Percentiles rank a stretch among this genome's conserved stretches.
phyloP scores from a whole-genome alignment of 1,139 yeast species.

The Barnettozyma hawaiiensis region DNA sequence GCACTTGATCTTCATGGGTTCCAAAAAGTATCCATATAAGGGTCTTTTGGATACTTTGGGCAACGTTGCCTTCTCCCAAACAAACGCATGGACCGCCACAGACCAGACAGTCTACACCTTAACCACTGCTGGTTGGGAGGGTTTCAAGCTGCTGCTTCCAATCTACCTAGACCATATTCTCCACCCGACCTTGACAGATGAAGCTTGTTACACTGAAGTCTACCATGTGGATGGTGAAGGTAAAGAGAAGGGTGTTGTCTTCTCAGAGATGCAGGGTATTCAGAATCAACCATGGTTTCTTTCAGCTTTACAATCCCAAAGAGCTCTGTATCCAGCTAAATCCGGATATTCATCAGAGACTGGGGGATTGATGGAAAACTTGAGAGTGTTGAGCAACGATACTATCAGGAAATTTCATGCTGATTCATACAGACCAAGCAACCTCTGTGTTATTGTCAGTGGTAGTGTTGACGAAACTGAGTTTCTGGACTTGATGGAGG shows the following conservation, averaged over 20 bases:
- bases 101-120: slow-evolving; percentile 95
- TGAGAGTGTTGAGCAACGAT: slow-evolving; percentile 66
- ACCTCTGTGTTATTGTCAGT: slow-evolving; percentile 72
- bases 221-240: slow-evolving; percentile 90
- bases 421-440: slow-evolving; percentile 72
- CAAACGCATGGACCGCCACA: slow-evolving; percentile 97
- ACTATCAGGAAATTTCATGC: slow-evolving; percentile 74
- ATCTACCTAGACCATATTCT: slow-evolving; percentile 85
- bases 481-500: slow-evolving; percentile 50
- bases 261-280: slow-evolving; percentile 94
- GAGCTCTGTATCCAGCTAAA: slow-evolving; percentile 48
- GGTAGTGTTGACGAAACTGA: slow-evolving; percentile 81
- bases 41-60: slow-evolving; percentile 88
- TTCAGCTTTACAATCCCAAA: slow-evolving; percentile 57
- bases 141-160: slow-evolving; percentile 78
- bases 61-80: slow-evolving; percentile 74
- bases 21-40: slow-evolving; percentile 81
- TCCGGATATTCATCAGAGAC: slow-evolving; percentile 92
- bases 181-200: slow-evolving; percentile 81
- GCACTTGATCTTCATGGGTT: slow-evolving; percentile 93
- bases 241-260: slow-evolving; percentile 94
- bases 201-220: slow-evolving; percentile 90
- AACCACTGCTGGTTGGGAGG: slow-evolving; percentile 95
- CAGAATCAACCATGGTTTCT: slow-evolving; percentile 78
- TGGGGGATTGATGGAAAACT: slow-evolving; percentile 80